phyloP scores from a whole-genome alignment of 2,329 filamentous ascomycete species.

The Eutypa lata region DNA sequence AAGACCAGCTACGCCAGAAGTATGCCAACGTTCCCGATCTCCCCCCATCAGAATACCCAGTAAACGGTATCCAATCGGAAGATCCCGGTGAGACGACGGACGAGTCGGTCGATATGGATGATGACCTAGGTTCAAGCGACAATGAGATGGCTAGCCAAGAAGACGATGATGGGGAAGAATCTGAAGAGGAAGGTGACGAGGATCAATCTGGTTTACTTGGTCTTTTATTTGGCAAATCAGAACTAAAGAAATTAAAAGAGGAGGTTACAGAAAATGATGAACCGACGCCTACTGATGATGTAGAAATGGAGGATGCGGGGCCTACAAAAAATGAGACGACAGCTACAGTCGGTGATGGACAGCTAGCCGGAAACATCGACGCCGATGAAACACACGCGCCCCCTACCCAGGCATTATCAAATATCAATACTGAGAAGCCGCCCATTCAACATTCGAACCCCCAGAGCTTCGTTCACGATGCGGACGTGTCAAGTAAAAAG shows the following conservation, averaged over 20 bases:
- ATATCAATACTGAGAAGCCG: not conserved
- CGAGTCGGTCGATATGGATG: conserved; percentile 67
- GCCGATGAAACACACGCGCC: not conserved
- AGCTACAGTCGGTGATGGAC: not conserved
- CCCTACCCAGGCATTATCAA: not conserved
- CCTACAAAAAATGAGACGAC: conserved; percentile 2
- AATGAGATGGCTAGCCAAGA: conserved; percentile 41
- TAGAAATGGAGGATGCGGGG: conserved; percentile 31
- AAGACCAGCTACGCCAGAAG: conserved; percentile 66
- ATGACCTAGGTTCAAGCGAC: conserved; percentile 60
- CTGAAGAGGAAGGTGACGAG: conserved; percentile 41
- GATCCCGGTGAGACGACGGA: conserved; percentile 53
- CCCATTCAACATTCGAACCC: not conserved
- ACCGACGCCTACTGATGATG: conserved; percentile 20
- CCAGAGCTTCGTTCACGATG: not conserved
- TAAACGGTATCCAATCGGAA: conserved; percentile 15
- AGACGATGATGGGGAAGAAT: conserved; percentile 41
- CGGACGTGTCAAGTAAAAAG: conserved; percentile 1
- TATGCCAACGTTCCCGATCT: conserved; percentile 62
- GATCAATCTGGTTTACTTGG: conserved; percentile 49
- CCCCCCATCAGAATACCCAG: conserved; percentile 22
- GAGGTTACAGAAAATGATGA: conserved; percentile 28
- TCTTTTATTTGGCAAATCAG: conserved; percentile 57
- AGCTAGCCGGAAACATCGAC: not conserved
- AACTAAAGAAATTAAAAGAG: conserved; percentile 50